Evolutionary conservation across 352 stramenopile species (phyloP), one percentile per base, ranked within the genome.

Genomic region (Pythium volutum): DNA sequence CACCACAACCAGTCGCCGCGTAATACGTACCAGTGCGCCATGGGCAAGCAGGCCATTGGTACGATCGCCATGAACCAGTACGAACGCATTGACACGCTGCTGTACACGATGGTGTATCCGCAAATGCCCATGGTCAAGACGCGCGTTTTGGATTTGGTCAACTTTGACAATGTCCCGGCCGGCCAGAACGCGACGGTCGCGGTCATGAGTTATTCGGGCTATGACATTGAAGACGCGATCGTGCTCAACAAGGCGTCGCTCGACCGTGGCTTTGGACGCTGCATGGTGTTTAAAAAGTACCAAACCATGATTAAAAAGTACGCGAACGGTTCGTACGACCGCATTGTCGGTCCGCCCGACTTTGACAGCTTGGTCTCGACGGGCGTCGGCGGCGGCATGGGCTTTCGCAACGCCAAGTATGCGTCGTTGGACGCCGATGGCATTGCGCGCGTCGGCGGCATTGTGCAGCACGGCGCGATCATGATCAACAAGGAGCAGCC

Each of bases 141-240:
- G 29, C 89, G 97, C 51, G 97, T 98, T 49, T 72, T 99, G 14
- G 97, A 99, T 80, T 81, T 99, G 11, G 81, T 99, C 31, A 96
- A 99, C 73, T 99, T 99, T 68, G 97, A 99, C 67, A 83, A 97
- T 59, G 90, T 99, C 42, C 97, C 97, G 12, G 97, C 94, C 39
- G 98, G 98, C 39, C 97, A 99, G 70, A 99, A 99, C 75, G 97
- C 96, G 0, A 98, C 95, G 36, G 97, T 99, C 33, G 97, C 98
- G 20, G 97, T 99, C 5, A 99, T 99, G 97, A 98, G 89, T 77
- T 99, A 99, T 73, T 98, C 87, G 39, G 98, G 98, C 31, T 99
- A 99, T 74, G 97, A 99, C 88, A 99, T 99, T 70, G 98, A 99
- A 88, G 98, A 99, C 89, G 97, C 98, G 29, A 97, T 99, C 49